Conservation (phyloP, 2,329 filamentous ascomycete genomes). For the Alternaria longipes region DNA sequence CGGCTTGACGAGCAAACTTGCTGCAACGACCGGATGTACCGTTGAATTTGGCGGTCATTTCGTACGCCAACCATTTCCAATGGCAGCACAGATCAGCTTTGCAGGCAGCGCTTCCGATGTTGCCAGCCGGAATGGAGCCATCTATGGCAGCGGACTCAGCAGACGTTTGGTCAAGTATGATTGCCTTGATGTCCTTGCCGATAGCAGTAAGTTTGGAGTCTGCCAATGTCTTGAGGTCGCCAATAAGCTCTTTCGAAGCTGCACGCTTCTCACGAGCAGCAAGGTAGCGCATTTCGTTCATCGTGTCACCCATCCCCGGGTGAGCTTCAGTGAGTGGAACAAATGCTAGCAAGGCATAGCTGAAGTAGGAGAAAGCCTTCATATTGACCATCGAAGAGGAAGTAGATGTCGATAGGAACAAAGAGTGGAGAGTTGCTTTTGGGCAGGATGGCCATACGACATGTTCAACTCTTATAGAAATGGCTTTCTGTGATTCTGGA, state of each 20-base stretch:
- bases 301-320: slow-evolving; percentile 42
- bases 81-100: slow-evolving; percentile 47
- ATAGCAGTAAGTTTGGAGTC: slow-evolving; percentile 43
- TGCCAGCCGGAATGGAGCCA: slow-evolving; percentile 36
- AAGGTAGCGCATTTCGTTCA: slow-evolving; percentile 30
- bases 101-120: slow-evolving; percentile 45
- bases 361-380: slow-evolving; percentile 23
- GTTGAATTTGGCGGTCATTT: slow-evolving; percentile 47
- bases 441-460: background rate
- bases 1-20: slow-evolving; percentile 44
- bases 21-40: slow-evolving; percentile 47
- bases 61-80: slow-evolving; percentile 49
- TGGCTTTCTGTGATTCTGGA: background rate
- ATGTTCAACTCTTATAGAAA: background rate
- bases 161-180: slow-evolving; percentile 38
- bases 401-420: background rate
- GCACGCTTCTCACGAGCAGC: slow-evolving; percentile 32
- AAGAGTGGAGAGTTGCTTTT: background rate
- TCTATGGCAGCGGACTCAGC: slow-evolving; percentile 36
- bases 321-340: slow-evolving; percentile 29
- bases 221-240: slow-evolving; percentile 45
- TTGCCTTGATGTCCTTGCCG: slow-evolving; percentile 48
- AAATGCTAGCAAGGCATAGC: slow-evolving; percentile 30
- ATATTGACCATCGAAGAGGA: slow-evolving; percentile 7
- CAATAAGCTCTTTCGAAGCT: slow-evolving; percentile 45